Evolutionary conservation across 2,329 filamentous ascomycete species (phyloP), one percentile per base, ranked within the genome.

Genomic region (Colletotrichum sidae): DNA sequence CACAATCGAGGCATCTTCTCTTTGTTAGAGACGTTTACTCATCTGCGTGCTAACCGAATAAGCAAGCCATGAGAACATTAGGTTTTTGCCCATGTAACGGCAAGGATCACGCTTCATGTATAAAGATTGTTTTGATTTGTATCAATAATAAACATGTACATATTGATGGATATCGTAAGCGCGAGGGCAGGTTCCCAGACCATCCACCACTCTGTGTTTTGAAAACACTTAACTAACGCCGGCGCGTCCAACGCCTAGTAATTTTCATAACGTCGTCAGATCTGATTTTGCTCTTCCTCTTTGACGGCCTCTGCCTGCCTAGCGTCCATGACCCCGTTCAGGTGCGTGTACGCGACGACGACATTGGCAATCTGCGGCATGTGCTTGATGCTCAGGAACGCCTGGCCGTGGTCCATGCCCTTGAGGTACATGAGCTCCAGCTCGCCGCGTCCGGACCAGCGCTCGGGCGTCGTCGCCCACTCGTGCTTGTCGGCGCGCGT

Each of bases 341-440:
- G 63, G 25, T 57, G 49, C 13, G 62, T 67, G 6, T 69, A 69
- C 10, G 55, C 39, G 13, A 60, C 4, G 4, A 69, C 62, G 2
- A 63, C 65, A 4, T 56, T 66, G 2, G 25, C 55, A 17, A 69
- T 58, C 35, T 53, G 61, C 34, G 54, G 61, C 61, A 68, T 62
- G 9, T 65, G 41, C n/a, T 55, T 60, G 17, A 54, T 35, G 35
- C 66, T 63, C 9, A 68, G 51, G 9, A 69, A 66, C 2, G 57
- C 61, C 63, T 73, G 71, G 10, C 71, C 71, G 60, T 73, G 71
- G 52, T 72, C 71, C 59, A 58, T 61, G 45, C 68, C 69, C n/a
- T 64, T 60, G 41, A 72, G 60, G 59, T 72, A 73, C 42, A 72
- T 60, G 11, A 73, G 69, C 60, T 72, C 71, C 17, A 72, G 50